Percentiles rank a stretch among this genome's conserved stretches.
Conservation (phyloP, 805 yeast species). For the Blastobotrys terrestris region DNA sequence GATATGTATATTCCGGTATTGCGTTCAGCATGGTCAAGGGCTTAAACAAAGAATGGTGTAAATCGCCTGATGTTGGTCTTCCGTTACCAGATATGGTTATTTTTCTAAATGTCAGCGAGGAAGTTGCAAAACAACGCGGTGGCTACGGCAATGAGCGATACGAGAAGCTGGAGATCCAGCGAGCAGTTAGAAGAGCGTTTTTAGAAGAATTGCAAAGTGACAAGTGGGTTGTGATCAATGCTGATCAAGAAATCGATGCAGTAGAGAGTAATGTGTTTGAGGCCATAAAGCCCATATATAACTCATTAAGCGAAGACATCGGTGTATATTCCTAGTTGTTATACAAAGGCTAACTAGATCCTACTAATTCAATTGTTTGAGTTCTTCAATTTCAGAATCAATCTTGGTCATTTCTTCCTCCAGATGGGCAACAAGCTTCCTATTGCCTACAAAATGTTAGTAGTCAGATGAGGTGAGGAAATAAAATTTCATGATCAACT, state of each 20-base stretch:
- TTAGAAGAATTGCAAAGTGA: background rate
- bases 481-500: too few species aligned
- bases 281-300: background rate
- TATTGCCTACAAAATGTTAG: background rate
- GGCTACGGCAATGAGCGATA: constrained; percentile 96
- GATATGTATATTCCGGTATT: constrained; percentile 89
- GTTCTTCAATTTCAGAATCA: background rate
- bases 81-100: constrained; percentile 81
- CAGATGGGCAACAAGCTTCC: background rate
- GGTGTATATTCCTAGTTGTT: background rate
- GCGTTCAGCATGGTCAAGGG: constrained; percentile 90
- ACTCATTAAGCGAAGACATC: background rate
- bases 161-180: constrained; percentile 69
- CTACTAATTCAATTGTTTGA: background rate
- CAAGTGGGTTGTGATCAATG: background rate
- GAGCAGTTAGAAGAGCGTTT: constrained; percentile 39
- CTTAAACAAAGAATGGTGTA: constrained; percentile 69
- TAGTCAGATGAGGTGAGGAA: background rate
- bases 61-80: constrained; percentile 72
- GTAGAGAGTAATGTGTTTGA: background rate
- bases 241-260: background rate
- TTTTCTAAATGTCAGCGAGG: constrained; percentile 58
- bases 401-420: background rate
- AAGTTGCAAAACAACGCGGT: constrained; percentile 44
- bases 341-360: too few species aligned